Base-by-base conservation (phyloP, 805 yeast genomes). In the Sporopachydermia lactativora region DNA sequence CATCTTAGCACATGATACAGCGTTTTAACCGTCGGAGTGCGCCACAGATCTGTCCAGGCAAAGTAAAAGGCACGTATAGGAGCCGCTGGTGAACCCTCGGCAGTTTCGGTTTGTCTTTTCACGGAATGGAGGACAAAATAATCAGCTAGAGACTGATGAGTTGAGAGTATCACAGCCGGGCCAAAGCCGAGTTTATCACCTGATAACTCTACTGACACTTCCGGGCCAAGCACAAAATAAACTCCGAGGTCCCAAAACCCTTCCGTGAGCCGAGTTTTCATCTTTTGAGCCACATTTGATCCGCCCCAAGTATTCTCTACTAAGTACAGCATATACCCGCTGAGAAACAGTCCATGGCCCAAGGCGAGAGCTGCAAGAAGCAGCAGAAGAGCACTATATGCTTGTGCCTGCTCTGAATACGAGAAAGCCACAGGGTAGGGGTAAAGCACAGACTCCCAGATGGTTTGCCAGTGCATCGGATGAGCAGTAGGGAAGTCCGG, bases 131-230 rank as follows among this genome's bases (percentile, higher is more conserved):
- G 58, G 16, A 79, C 58, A 15, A 76, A 50, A 53, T 77, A 75
- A 54, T 85, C 95, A 11, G 74, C 70, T 5, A 79, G 49, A 0
- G 92, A 77, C 39, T 66, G 65, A 53, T 85, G 95, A 50, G 84
- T 85, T 39, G 73, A 58, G 39, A 60, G 19, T 43, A 62, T 39
- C 41, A 55, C 17, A 40, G 68, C 68, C 19, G 57, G 50, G 42
- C 61, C 62, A 39, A 62, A 44, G 3, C 49, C 40, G n/a, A 24
- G 8, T 24, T 24, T n/a, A 24, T 24, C 31, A 24, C 31, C 31
- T 8, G 31, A 8, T 24, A 24, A 8, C 8, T 8, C n/a, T 8
- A 24, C n/a, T 8, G 31, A 24, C n/a, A 24, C 31, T 8, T 24
- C 31, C 13, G 8, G 8, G 8, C 31, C n/a, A 8, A n/a, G n/a